A percentile compares a stretch with the other conserved stretches of the same genome.
Conservation (phyloP, 805 yeast species). For the Metschnikowia lochheadii region DNA sequence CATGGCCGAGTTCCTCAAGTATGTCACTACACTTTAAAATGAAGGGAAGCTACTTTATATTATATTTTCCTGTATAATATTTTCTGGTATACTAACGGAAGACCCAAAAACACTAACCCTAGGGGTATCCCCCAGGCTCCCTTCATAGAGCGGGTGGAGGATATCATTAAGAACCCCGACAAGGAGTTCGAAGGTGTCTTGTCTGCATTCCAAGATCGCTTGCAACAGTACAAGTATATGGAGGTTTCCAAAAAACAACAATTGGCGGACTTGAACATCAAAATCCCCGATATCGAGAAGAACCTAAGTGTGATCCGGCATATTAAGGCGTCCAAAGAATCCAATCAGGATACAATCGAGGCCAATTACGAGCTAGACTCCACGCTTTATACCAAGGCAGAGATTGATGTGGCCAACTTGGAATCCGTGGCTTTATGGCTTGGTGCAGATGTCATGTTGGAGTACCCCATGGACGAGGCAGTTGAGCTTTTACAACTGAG, state of each 20-base stretch:
- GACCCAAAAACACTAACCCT: conserved; percentile 67
- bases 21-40: conserved; percentile 13
- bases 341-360: conserved; percentile 38
- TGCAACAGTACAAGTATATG: conserved; percentile 90
- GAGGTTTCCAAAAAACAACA: conserved; percentile 52
- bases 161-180: conserved; percentile 59
- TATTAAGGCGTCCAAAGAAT: conserved; percentile 46
- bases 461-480: conserved; percentile 89
- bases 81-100: conserved; percentile 18
- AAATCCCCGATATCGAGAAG: conserved; percentile 90
- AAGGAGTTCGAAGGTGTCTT: conserved; percentile 65
- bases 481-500: conserved; percentile 60
- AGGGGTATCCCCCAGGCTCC: conserved; percentile 98
- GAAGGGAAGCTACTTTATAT: too few species aligned
- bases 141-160: conserved; percentile 80
- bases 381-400: conserved; percentile 83
- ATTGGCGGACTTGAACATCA: conserved; percentile 50
- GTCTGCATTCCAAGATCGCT: conserved; percentile 75
- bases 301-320: conserved; percentile 71
- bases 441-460: conserved; percentile 98
- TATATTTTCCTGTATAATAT: background rate
- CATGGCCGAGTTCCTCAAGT: conserved; percentile 32
- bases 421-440: conserved; percentile 80
- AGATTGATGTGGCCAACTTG: conserved; percentile 52
- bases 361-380: conserved; percentile 92